A percentile compares a stretch with the other conserved stretches of the same genome.
Evolutionary conservation across 345 rosid species (phyloP).

Genomic region (Erucastrum elatum): DNA sequence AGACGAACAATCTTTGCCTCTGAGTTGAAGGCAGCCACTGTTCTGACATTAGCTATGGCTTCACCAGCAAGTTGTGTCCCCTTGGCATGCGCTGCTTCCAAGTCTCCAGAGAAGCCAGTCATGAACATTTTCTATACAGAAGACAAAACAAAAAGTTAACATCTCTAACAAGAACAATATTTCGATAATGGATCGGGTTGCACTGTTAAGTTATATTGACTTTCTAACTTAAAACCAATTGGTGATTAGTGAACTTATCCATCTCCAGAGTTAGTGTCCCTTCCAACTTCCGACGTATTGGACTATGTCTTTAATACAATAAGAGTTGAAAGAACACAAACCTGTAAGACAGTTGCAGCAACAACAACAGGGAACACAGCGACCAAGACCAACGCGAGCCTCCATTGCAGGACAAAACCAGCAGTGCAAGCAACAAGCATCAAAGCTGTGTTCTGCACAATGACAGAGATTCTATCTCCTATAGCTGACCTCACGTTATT

Average conservation of each 20-base stretch:
- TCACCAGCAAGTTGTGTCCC: slow-evolving; percentile 97
- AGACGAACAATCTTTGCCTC: slow-evolving; percentile 83
- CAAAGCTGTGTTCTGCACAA: background rate
- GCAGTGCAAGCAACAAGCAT: background rate
- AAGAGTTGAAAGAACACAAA: background rate
- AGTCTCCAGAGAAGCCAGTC: slow-evolving; percentile 94
- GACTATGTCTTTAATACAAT: too few relatives aligned
- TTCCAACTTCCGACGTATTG: too few relatives aligned
- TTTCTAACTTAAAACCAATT: too few relatives aligned
- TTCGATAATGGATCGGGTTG: too few relatives aligned
- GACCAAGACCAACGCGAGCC: background rate
- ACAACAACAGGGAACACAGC: background rate
- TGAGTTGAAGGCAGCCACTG: slow-evolving; percentile 96
- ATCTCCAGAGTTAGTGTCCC: too few relatives aligned
- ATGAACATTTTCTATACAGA: slow-evolving; percentile 91
- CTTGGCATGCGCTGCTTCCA: slow-evolving; percentile 92
- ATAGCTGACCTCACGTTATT: background rate
- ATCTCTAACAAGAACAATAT: too few relatives aligned
- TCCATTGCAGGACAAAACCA: background rate
- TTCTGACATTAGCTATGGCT: slow-evolving; percentile 93
- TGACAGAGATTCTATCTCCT: background rate
- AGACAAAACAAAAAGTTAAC: background rate
- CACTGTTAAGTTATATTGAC: too few relatives aligned
- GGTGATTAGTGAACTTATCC: too few relatives aligned
- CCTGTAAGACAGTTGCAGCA: background rate